Base-by-base conservation (phyloP, 2,329 filamentous ascomycete genomes). In the Xylaria arbuscula region DNA sequence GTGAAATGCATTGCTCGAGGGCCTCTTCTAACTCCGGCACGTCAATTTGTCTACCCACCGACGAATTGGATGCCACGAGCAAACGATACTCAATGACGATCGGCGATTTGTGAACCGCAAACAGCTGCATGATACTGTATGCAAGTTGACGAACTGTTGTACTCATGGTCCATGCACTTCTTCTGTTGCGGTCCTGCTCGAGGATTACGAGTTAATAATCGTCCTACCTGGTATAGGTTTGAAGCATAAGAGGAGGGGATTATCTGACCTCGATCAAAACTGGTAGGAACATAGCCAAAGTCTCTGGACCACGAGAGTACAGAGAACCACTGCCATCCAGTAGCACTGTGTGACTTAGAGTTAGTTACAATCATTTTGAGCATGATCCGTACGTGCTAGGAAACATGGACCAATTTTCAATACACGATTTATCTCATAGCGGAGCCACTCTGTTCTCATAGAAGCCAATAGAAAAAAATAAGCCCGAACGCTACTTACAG, bases 131-230 rank as follows among this genome's bases (percentile, higher is more conserved):
- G 11, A 81, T 61, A 9, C 77, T 75, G 60, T 83, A 84, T 6
- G 80, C 81, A 15, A 81, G 70, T 24, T 78, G 71, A 13, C 83
- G 78, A 24, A 81, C 66, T 0, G 69, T 56, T 4, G 75, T 78
- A 67, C 81, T 83, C 34, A 74, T 69, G 22, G 79, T 76, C 83
- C 83, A 84, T 0, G 80, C 77, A 63, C 79, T 83, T 55, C 76
- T 78, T 11, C 74, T 76, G 0, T 75, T 67, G 42, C 79, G 79
- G 45, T 77, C 51, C 68, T 70, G 13, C 11, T 40, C 40, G 6
- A 8, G 19, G n/a, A 32, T 19, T 3, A 28, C 3, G 9, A 32
- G 59, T 70, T n/a, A 70, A 59, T 59, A 0, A 36, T n/a, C 17
- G 42, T 64, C 5, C 6, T 42, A 15, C 1, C 11, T n/a, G 4